These are phyloP conservation scores for Curvularia eragrostidis DNA, from an alignment of 2,329 filamentous ascomycete species.

Conservation along the genomic window DNA sequence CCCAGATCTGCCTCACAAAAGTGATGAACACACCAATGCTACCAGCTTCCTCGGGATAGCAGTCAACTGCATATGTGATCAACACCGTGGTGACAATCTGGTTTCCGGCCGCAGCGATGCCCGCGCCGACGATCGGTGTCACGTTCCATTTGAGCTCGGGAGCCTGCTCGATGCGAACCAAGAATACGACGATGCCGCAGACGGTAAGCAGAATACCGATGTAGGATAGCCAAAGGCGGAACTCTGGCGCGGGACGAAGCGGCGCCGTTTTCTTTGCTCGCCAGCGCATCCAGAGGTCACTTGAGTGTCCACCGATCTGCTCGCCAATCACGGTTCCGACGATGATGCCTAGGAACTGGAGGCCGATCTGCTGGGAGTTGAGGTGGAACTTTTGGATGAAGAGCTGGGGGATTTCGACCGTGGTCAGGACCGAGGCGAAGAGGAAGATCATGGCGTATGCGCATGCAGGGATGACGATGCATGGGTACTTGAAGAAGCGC, in stretches of 20 bases:
- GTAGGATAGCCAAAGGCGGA: conserved; percentile 65
- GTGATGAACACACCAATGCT: conserved; percentile 66
- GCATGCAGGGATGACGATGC: conserved; percentile 59
- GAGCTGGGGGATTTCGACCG: conserved; percentile 66
- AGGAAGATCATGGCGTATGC: conserved; percentile 66
- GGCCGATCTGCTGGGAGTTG: conserved; percentile 63
- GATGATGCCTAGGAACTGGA: conserved; percentile 65
- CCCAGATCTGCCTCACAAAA: conserved; percentile 59
- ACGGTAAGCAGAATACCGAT: conserved; percentile 59
- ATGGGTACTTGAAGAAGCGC: conserved; percentile 54
- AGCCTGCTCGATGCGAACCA: conserved; percentile 58
- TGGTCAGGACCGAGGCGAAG: conserved; percentile 61
- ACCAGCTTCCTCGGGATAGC: conserved; percentile 60
- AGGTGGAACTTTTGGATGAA: conserved; percentile 63
- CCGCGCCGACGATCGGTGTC: conserved; percentile 62
- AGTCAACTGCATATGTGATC: conserved; percentile 67
- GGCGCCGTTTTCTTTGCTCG: conserved; percentile 45
- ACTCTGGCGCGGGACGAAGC: conserved; percentile 60
- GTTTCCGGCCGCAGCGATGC: conserved; percentile 60
- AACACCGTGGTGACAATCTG: conserved; percentile 67
- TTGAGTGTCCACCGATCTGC: conserved; percentile 62
- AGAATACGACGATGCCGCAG: conserved; percentile 62
- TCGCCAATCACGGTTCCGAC: conserved; percentile 65
- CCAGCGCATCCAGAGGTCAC: conserved; percentile 61
- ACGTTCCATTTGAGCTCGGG: conserved; percentile 59